phyloP scores from a whole-genome alignment of 2,329 filamentous ascomycete genomes.

The Simplicillium aogashimaense region DNA sequence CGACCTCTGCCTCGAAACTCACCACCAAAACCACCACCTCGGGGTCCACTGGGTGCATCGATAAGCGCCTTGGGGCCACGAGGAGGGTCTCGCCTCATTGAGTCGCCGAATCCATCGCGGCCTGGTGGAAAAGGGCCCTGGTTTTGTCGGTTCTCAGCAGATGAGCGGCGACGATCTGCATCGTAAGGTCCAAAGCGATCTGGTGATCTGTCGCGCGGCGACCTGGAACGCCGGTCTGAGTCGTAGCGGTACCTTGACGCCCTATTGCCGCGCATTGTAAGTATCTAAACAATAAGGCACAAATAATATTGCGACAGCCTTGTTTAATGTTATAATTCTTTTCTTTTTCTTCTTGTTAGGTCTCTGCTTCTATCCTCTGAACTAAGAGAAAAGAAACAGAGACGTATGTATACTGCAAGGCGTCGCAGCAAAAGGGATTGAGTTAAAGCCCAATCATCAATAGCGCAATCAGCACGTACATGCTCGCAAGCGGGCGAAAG shows the following conservation, averaged over 20 bases:
- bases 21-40: conserved; percentile 55
- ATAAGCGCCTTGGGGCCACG: conserved; percentile 72
- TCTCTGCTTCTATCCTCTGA: no score
- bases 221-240: conserved; percentile 53
- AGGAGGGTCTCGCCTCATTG: conserved; percentile 58
- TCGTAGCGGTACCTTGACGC: conserved; percentile 52
- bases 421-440: no score
- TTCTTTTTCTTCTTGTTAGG: no score
- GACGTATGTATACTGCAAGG: no score
- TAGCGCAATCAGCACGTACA: no score
- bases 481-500: no score
- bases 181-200: conserved; percentile 55
- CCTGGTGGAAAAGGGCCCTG: conserved; percentile 50
- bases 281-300: conserved; percentile 2
- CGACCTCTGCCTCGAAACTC: conserved; percentile 50
- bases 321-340: no score
- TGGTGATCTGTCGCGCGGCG: conserved; percentile 59
- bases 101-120: conserved; percentile 47
- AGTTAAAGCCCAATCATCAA: background rate
- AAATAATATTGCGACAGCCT: background rate
- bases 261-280: conserved; percentile 21
- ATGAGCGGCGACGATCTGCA: conserved; percentile 61
- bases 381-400: no score
- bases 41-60: conserved; percentile 57
- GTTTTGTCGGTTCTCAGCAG: conserved; percentile 45